Conservation (phyloP, 257 asterid species). For the Anisodus acutangulus region DNA sequence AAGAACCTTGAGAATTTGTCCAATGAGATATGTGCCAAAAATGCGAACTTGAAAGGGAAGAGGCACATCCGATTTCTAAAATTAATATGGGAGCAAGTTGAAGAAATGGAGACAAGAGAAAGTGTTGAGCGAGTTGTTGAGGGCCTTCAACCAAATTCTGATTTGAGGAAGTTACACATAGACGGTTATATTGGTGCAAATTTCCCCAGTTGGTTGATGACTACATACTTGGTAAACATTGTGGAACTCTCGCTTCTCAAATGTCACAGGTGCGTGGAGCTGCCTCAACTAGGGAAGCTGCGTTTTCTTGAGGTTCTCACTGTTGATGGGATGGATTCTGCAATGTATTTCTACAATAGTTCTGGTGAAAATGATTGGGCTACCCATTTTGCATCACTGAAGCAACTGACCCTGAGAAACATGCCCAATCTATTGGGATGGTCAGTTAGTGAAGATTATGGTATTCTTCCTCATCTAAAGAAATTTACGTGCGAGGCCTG, state of each 20-base stretch:
- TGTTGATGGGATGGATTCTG: slow-evolving; percentile 31
- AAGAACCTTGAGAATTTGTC: slow-evolving; percentile 27
- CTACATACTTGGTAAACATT: slow-evolving; percentile 17
- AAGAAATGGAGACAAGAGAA: not conserved
- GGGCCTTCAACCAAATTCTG: slow-evolving; percentile 26
- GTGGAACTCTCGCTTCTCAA: slow-evolving; percentile 28
- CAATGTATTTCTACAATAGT: slow-evolving; percentile 27
- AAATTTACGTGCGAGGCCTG: slow-evolving; percentile 25
- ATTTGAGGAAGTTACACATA: slow-evolving; percentile 25
- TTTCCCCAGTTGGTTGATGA: slow-evolving; percentile 31
- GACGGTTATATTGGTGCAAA: slow-evolving; percentile 31
- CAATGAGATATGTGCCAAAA: slow-evolving; percentile 17
- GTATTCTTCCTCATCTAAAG: slow-evolving; percentile 20
- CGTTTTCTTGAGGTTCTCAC: slow-evolving; percentile 28
- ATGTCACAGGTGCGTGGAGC: slow-evolving; percentile 29
- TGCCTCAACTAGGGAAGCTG: slow-evolving; percentile 30
- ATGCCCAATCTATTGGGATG: slow-evolving; percentile 31
- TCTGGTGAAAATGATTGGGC: not conserved
- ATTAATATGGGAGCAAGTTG: slow-evolving; percentile 22
- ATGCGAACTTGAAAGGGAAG: slow-evolving; percentile 30
- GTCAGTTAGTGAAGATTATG: slow-evolving; percentile 24
- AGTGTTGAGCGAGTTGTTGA: slow-evolving; percentile 26
- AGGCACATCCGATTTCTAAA: not conserved
- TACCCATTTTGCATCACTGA: slow-evolving; percentile 23
- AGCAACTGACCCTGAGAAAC: slow-evolving; percentile 28